Evolutionary conservation across 2,329 filamentous ascomycete species (phyloP).

Genomic region (Aquanectria penicillioides): DNA sequence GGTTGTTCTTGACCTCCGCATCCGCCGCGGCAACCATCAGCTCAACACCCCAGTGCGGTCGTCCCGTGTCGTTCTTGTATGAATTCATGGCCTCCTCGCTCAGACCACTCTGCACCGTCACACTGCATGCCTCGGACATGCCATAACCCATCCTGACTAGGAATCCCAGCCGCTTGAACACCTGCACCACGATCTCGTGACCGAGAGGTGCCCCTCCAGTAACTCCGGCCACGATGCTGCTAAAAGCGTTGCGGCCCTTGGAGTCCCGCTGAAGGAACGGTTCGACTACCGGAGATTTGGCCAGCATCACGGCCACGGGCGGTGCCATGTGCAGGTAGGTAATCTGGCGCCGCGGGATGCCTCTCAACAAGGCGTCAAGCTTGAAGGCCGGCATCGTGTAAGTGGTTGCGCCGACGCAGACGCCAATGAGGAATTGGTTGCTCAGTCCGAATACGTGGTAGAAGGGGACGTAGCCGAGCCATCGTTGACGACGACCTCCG

Average conservation of each 20-base stretch:
- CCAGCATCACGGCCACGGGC: constrained; percentile 74
- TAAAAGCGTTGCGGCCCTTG: constrained; percentile 62
- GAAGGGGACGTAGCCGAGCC: constrained; percentile 75
- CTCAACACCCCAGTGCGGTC: constrained; percentile 73
- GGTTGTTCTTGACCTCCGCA: constrained; percentile 29
- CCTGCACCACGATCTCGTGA: constrained; percentile 64
- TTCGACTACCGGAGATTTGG: constrained; percentile 75
- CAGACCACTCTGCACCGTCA: constrained; percentile 68
- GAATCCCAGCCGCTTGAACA: constrained; percentile 68
- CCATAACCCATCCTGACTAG: constrained; percentile 72
- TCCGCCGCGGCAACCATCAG: constrained; percentile 65
- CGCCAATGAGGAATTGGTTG: constrained; percentile 68
- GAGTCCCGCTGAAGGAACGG: constrained; percentile 61
- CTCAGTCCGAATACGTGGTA: constrained; percentile 71
- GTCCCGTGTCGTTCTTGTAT: constrained; percentile 68
- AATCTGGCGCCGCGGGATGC: constrained; percentile 70
- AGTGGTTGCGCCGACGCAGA: constrained; percentile 62
- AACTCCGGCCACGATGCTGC: constrained; percentile 61
- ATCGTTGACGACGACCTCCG: constrained; percentile 47
- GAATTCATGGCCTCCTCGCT: constrained; percentile 56
- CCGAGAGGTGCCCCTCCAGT: constrained; percentile 73
- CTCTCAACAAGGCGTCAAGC: constrained; percentile 70
- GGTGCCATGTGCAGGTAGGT: constrained; percentile 74
- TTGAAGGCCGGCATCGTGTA: constrained; percentile 79
- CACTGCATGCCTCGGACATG: constrained; percentile 78